These are phyloP conservation scores for Spergularia azorica DNA, from an alignment of 179 eudicot genomes.

Conservation along the genomic window DNA sequence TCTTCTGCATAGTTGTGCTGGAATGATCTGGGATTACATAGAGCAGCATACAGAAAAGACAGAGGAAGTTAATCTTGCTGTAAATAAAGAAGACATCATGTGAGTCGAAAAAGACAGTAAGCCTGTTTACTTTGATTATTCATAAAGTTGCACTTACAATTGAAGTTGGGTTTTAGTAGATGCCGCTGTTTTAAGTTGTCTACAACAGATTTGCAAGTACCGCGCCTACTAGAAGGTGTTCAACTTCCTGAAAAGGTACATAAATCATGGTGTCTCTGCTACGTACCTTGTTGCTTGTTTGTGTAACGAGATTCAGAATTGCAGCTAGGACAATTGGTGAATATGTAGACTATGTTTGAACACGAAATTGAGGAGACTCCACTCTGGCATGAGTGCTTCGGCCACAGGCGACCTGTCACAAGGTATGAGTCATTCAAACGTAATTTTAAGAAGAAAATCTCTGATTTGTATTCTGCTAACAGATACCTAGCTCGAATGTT, in stretches of 20 bases:
- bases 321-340: no score
- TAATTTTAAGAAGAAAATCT: no score
- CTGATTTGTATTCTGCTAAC: no score
- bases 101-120: no score
- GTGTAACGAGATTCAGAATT: no score
- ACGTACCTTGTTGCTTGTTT: no score
- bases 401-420: neutral
- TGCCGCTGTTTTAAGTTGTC: constrained; percentile 17
- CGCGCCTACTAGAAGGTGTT: constrained; percentile 3
- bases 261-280: no score
- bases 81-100: no score
- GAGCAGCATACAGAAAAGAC: neutral
- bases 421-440: constrained; percentile 18
- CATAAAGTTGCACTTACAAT: no score
- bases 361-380: constrained; percentile 6
- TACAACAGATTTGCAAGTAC: neutral
- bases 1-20: neutral
- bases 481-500: no score
- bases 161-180: neutral
- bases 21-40: neutral
- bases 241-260: no score
- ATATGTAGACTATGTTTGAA: constrained; percentile 5
- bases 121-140: no score
- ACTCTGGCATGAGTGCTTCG: constrained; percentile 27
- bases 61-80: neutral